Conservation (phyloP, 371 early-diverging fungal genomes). For the Lichtheimia hyalospora region DNA sequence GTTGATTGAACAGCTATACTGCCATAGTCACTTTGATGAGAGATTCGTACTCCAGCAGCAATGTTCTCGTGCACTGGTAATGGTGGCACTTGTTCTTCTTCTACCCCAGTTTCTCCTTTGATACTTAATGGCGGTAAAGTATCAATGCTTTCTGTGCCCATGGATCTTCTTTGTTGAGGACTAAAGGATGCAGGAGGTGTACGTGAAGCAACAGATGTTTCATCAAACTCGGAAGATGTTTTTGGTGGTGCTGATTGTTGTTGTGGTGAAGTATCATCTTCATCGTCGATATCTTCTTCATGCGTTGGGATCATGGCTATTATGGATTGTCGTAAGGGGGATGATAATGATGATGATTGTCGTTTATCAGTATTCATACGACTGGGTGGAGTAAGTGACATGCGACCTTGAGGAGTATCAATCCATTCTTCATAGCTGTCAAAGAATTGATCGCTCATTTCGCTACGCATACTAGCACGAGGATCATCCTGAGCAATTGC, state of each 20-base stretch:
- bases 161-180: constrained; percentile 8
- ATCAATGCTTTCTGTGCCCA: constrained; percentile 16
- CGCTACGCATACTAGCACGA: constrained; percentile 4
- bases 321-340: not conserved
- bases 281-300: not conserved
- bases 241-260: not conserved
- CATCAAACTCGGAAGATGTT: not conserved
- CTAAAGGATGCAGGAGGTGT: constrained; percentile 16
- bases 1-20: constrained; percentile 2
- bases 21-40: constrained; percentile 2
- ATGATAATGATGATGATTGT: not conserved
- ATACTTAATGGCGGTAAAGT: constrained; percentile 12
- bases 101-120: not conserved
- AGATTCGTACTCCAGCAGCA: not conserved
- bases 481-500: too few species aligned
- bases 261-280: not conserved
- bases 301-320: not conserved
- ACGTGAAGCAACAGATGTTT: constrained; percentile 8
- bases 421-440: constrained; percentile 11
- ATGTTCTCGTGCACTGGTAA: not conserved
- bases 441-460: constrained; percentile 5
- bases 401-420: constrained; percentile 3
- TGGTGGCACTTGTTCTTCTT: not conserved
- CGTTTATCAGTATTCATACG: not conserved
- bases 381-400: not conserved